Conservation (phyloP, 371 early-diverging fungal species). For the Rhizopus microsporus region DNA sequence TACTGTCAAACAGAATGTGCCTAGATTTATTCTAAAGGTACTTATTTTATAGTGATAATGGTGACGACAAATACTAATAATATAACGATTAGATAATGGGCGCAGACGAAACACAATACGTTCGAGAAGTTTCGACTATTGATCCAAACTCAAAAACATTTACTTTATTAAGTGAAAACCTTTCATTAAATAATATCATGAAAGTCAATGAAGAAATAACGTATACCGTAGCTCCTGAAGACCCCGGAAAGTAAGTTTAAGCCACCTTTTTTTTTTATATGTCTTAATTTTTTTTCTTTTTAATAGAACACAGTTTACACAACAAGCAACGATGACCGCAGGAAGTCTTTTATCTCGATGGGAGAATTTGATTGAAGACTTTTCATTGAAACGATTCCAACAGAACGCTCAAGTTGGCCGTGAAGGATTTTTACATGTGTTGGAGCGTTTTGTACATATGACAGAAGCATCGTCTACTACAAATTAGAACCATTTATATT, state of each 20-base stretch:
- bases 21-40: slow-evolving; percentile 70
- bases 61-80: not conserved
- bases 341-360: slow-evolving; percentile 75
- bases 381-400: slow-evolving; percentile 82
- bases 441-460: slow-evolving; percentile 57
- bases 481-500: not conserved
- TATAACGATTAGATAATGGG: slow-evolving; percentile 57
- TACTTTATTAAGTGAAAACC: slow-evolving; percentile 73
- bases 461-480: slow-evolving; percentile 27
- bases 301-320: slow-evolving; percentile 72
- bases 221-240: slow-evolving; percentile 64
- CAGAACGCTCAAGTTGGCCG: slow-evolving; percentile 83
- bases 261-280: no score
- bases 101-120: slow-evolving; percentile 69
- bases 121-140: slow-evolving; percentile 83
- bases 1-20: slow-evolving; percentile 85
- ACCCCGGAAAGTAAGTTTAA: slow-evolving; percentile 38
- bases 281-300: not conserved
- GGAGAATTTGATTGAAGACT: slow-evolving; percentile 84
- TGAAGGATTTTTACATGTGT: slow-evolving; percentile 72
- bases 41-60: not conserved
- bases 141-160: slow-evolving; percentile 76
- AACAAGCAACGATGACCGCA: slow-evolving; percentile 81
- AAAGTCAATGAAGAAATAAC: slow-evolving; percentile 83
- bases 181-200: slow-evolving; percentile 76